A percentile compares a stretch with the other conserved stretches of the same genome.
Conservation (phyloP, 169 alveolate genomes). For the Amoebophrya sp. region DNA sequence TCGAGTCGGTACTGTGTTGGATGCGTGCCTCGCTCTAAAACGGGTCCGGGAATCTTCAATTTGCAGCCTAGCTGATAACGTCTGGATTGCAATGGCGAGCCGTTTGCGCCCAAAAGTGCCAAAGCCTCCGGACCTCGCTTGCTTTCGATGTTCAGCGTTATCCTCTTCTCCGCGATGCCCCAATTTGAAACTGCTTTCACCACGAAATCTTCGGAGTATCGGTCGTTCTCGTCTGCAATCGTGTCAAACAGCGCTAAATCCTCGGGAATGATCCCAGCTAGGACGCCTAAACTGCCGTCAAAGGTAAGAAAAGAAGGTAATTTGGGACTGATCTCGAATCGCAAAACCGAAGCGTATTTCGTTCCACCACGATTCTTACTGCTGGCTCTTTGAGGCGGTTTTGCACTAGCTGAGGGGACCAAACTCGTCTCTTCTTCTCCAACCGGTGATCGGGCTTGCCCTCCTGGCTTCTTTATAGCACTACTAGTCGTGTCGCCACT, state of each 20-base stretch:
- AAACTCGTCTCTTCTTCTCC: no score
- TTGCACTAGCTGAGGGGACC: no score
- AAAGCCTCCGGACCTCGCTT: neutral
- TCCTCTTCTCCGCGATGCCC: neutral
- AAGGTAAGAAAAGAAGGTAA: neutral
- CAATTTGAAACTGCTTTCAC: neutral
- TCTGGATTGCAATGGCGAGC: neutral
- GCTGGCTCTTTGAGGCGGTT: no score
- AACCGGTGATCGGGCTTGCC: no score
- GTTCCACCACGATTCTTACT: no score
- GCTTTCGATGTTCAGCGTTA: neutral
- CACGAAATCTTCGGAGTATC: neutral
- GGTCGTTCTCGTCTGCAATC: neutral
- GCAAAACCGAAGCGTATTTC: neutral
- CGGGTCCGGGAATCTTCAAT: neutral
- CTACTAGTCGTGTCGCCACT: no score
- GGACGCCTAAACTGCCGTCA: neutral
- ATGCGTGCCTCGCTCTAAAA: neutral
- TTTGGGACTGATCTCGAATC: neutral
- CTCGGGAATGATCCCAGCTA: neutral
- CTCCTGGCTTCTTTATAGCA: no score
- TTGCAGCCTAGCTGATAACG: neutral
- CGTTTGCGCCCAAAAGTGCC: neutral
- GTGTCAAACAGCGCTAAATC: neutral
- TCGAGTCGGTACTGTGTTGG: constrained; percentile 1